Conservation (phyloP, 106 monocot species). For the Apostasia ramifera region DNA sequence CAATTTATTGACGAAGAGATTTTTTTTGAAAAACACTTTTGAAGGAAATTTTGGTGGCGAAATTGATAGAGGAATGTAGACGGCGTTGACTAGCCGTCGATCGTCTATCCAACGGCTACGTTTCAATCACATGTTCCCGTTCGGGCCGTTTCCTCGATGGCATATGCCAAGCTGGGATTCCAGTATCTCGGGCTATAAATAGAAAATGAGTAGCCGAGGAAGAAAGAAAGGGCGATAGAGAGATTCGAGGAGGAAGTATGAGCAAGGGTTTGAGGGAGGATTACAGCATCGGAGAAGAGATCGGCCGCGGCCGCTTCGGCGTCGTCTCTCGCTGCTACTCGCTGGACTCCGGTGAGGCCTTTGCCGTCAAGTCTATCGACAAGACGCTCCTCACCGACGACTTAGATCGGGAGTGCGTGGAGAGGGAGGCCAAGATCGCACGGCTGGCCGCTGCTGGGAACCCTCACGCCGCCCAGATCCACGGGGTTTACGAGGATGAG, state of each 20-base stretch:
- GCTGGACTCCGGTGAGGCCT: slow-evolving; percentile 26
- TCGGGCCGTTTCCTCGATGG: too few species aligned
- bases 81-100: too few species aligned
- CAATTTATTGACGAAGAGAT: too few species aligned
- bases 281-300: slow-evolving; percentile 54
- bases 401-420: slow-evolving; percentile 41
- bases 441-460: slow-evolving; percentile 42
- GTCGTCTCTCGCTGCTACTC: slow-evolving; percentile 49
- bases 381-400: slow-evolving; percentile 43
- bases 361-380: slow-evolving; percentile 71
- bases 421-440: slow-evolving; percentile 53
- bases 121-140: too few species aligned
- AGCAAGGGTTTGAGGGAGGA: slow-evolving; percentile 36
- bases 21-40: too few species aligned
- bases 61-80: too few species aligned
- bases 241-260: slow-evolving; percentile 21
- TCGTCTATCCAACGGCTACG: too few species aligned
- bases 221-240: background rate
- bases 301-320: slow-evolving; percentile 85
- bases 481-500: slow-evolving; percentile 61
- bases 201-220: too few species aligned
- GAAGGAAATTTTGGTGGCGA: too few species aligned
- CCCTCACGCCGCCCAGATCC: slow-evolving; percentile 46
- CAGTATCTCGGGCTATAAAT: too few species aligned
- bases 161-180: too few species aligned